phyloP scores from a whole-genome alignment of 1,139 yeast species.

The Neolecta irregularis region DNA sequence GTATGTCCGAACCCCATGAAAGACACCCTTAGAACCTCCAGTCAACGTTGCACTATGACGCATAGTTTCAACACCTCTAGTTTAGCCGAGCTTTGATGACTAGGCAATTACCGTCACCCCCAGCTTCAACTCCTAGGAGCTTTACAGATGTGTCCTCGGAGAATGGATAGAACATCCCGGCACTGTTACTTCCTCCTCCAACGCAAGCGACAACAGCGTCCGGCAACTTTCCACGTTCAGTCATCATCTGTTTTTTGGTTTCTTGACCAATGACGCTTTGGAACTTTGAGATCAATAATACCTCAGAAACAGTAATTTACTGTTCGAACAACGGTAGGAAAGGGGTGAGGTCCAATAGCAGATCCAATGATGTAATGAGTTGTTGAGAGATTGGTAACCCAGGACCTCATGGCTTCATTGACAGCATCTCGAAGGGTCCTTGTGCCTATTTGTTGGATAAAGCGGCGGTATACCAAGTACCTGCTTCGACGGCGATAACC shows the following conservation, averaged over 20 bases:
- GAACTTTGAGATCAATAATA: too few relatives aligned
- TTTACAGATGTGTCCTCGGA: constrained; percentile 64
- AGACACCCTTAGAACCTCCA: constrained; percentile 88
- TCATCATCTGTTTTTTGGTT: constrained; percentile 77
- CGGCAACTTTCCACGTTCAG: constrained; percentile 70
- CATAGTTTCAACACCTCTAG: constrained; percentile 67
- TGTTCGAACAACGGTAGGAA: constrained; percentile 95
- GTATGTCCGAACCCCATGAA: constrained; percentile 93
- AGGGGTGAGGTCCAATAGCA: constrained; percentile 98
- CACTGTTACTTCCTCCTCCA: constrained; percentile 96
- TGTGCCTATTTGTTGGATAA: too few relatives aligned
- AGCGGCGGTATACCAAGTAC: too few relatives aligned
- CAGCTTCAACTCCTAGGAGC: constrained; percentile 93
- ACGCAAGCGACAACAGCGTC: constrained; percentile 95
- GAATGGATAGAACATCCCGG: constrained; percentile 91
- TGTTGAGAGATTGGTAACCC: constrained; percentile 77
- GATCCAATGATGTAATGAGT: constrained; percentile 96
- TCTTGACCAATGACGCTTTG: constrained; percentile 94
- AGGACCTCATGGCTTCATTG: constrained; percentile 84
- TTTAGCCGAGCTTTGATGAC: too few relatives aligned
- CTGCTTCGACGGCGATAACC: constrained; percentile 83
- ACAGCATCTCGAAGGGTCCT: constrained; percentile 94
- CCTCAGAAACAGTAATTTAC: too few relatives aligned
- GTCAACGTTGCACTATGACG: constrained; percentile 87
- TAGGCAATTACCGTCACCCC: too few relatives aligned